phyloP scores from a whole-genome alignment of 768 basidiomycete species.

The Inosperma sp. region DNA sequence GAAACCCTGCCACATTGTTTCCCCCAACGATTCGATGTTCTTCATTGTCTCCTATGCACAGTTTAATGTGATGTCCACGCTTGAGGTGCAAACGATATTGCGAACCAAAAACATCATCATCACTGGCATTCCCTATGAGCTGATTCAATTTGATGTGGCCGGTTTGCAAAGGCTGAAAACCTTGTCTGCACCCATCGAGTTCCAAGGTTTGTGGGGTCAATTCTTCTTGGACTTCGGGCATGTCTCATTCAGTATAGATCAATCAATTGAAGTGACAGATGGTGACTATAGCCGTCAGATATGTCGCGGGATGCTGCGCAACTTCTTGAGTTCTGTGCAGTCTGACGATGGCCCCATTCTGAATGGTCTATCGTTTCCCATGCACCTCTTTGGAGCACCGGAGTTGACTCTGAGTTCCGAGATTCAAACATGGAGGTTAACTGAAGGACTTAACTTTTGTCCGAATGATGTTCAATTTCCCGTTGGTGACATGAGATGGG shows the following conservation, averaged over 20 bases:
- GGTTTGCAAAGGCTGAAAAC: neutral
- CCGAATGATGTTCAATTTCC: neutral
- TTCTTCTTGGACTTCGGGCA: neutral
- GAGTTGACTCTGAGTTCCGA: neutral
- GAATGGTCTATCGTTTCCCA: neutral
- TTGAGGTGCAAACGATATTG: no score
- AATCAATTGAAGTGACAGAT: neutral
- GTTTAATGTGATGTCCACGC: no score
- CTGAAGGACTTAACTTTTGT: neutral
- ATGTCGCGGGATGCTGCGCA: neutral
- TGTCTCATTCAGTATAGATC: neutral
- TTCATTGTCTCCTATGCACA: no score
- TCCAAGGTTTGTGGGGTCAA: neutral
- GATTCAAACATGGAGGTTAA: neutral
- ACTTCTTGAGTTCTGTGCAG: neutral
- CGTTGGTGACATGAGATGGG: conserved; percentile 14
- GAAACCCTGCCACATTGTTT: no score
- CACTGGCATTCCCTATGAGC: neutral
- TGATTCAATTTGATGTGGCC: neutral
- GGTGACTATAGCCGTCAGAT: neutral
- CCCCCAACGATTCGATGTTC: no score
- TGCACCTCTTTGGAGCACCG: neutral
- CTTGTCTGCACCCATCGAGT: neutral
- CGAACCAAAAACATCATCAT: neutral
- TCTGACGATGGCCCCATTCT: neutral